Base-by-base conservation (phyloP, 1,284 basidiomycete species). In the Cerrena zonata region DNA sequence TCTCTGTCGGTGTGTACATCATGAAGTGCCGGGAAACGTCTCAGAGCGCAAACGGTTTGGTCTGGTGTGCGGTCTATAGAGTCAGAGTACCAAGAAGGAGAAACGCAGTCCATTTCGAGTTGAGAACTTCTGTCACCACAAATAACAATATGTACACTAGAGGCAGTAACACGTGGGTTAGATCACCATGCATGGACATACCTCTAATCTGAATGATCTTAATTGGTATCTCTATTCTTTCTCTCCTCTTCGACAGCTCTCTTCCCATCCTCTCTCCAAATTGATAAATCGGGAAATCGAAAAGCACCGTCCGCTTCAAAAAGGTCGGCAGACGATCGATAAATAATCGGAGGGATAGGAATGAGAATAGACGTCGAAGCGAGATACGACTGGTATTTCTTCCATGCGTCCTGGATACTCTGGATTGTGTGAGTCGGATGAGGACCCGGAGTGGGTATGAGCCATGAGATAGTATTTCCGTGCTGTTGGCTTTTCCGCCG, bases 401-500 rank as follows among this genome's bases (percentile, higher is more conserved):
- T 57, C 83, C 84, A 86, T 2, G 77, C 73, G 45, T 64, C 61
- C 2, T n/a, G 53, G 53, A 48, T 46, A 52, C 34, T n/a, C 15
- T 45, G 2, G 53, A 48, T 21, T 37, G n/a, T n/a, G n/a, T n/a
- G n/a, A n/a, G n/a, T n/a, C n/a, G n/a, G n/a, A n/a, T n/a, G n/a
- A n/a, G n/a, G n/a, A n/a, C n/a, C n/a, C n/a, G n/a, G n/a, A n/a
- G n/a, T n/a, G n/a, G 1, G 71, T 73, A 57, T 80, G 69, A n/a
- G 76, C 76, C 63, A 83, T 72, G 45, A 86, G 68, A 65, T 78
- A 87, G 61, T 79, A 86, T 56, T 76, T 78, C 60, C 80, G 76
- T 3, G 84, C 84, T 19, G 78, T 74, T 1, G 85, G 84, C 64
- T 86, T 88, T 63, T 89, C 85, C 1, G 84, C 83, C 0, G 81